Evolutionary conservation across 306 rosid genomes (phyloP).

Genomic region (Rubus idaeus): DNA sequence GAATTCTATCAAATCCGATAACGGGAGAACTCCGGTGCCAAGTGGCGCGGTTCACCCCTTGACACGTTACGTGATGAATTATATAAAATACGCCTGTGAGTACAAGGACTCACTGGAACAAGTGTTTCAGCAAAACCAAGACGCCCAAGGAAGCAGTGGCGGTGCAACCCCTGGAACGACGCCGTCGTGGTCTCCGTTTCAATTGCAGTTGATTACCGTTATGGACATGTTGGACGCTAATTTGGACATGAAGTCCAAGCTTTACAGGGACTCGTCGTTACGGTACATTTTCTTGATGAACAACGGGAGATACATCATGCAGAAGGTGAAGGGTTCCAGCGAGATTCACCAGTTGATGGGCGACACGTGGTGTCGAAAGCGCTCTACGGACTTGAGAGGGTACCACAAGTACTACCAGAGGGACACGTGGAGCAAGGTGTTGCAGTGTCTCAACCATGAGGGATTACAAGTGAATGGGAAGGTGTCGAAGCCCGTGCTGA

Average conservation of each 20-base stretch:
- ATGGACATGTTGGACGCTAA: constrained; percentile 69
- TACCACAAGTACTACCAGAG: constrained; percentile 73
- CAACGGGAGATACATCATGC: constrained; percentile 76
- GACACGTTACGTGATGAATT: constrained; percentile 82
- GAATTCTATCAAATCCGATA: constrained; percentile 61
- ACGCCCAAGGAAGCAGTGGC: not conserved
- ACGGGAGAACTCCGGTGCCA: constrained; percentile 59
- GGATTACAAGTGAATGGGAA: constrained; percentile 51
- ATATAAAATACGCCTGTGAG: constrained; percentile 73
- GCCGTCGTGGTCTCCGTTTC: constrained; percentile 47
- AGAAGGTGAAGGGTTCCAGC: constrained; percentile 63
- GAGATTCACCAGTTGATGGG: constrained; percentile 66
- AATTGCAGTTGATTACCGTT: constrained; percentile 35
- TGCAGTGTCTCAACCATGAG: constrained; percentile 61
- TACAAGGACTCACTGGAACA: constrained; percentile 66
- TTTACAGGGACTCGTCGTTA: constrained; percentile 52
- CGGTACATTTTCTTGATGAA: constrained; percentile 73
- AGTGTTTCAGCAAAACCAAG: constrained; percentile 36
- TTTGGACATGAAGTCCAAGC: constrained; percentile 54
- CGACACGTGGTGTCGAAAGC: constrained; percentile 64
- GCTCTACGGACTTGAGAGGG: constrained; percentile 50
- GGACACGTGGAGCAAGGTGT: constrained; percentile 71
- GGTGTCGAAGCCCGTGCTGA: constrained; percentile 52
- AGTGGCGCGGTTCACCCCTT: constrained; percentile 78
- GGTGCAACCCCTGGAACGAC: not conserved